Base-by-base conservation (phyloP, 2,329 filamentous ascomycete species). In the Hawksworthiomyces lignivorus region DNA sequence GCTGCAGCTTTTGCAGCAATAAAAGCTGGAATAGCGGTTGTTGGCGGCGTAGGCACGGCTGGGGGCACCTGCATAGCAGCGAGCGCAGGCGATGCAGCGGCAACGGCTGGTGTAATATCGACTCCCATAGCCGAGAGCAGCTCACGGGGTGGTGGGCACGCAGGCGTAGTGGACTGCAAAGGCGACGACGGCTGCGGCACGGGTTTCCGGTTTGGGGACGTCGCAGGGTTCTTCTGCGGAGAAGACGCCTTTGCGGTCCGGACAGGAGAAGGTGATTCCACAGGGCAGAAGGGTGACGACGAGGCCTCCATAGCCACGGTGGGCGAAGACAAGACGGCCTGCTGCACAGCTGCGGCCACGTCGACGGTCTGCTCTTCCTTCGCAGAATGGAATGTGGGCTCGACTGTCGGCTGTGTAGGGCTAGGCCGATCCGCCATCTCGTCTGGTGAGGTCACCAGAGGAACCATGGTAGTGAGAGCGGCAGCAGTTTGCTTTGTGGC, bases 351-450 rank as follows among this genome's bases (percentile, higher is more conserved):
- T 38, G 29, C 5, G 35, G 47, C 2, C 39, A 38, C 43, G 7
- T 52, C 50, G 26, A 51, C 54, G 4, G 56, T 61, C 43, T 70
- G 63, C n/a, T 69, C 65, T 45, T 72, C 69, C 50, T 63, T 61
- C 17, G 65, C 60, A 11, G 65, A 63, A 48, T 69, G 59, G 44
- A 67, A 70, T 1, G 64, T 59, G 32, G 62, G 59, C 24, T 64
- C 58, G 7, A 57, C 52, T 8, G 61, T 60, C 5, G 59, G 56
- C 26, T 54, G 54, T 3, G 58, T 50, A 4, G 51, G 54, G 41
- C 53, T 58, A 18, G 45, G 41, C 10, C 42, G 45, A n/a, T 53
- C 50, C 19, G 36, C 44, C 7, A 42, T n/a, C 12, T 33, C 43
- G 24, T 34, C 47, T 18, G 44, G 43, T 26, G 36, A 46, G 22